Evolutionary conservation across 208 protist species (phyloP), one percentile per base, ranked within the genome.

Genomic region (Porcisia hertigi): DNA sequence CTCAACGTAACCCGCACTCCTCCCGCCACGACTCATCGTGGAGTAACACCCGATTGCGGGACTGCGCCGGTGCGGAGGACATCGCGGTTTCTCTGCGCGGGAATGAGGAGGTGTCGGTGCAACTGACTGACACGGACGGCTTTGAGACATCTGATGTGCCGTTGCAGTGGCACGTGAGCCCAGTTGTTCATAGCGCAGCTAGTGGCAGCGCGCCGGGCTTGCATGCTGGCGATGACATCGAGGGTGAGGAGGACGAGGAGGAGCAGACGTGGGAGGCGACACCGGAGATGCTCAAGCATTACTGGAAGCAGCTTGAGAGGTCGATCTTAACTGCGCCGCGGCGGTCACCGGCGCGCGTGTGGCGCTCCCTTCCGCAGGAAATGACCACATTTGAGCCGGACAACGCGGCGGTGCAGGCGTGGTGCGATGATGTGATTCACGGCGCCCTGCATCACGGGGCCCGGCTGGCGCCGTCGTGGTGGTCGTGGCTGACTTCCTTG

Each of bases 271-370:
- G 71, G 69, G 69, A 80, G 63, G 71, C 73, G 9, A 73, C 77
- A 20, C 72, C 72, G 4, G 81, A 81, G 54, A 80, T 85, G 76
- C 52, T 85, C 43, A 81, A 76, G 71, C 81, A 80, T 55, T 85
- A 85, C 76, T 85, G 81, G 81, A 73, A 66, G 63, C 81, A 85
- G 73, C 69, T 85, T 20, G 66, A 80, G 62, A 76, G 76, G 18
- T 73, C 73, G 5, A 85, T 85, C 54, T 67, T 85, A 3, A 60
- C 70, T 34, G 75, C 81, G 1, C 81, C 81, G 59, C 75, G 81
- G 2, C 70, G 52, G 25, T 69, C 78, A 54, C 67, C 76, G 16
- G 36, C 23, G n/a, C 34, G 25, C 7, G 64, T 80, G 36, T 80
- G 73, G 45, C 64, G 69, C 39, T 47, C 43, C 9, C 66, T 80